Evolutionary conservation across 192 early-diverging fungal species (phyloP).

Genomic region (Coemansia sp.): DNA sequence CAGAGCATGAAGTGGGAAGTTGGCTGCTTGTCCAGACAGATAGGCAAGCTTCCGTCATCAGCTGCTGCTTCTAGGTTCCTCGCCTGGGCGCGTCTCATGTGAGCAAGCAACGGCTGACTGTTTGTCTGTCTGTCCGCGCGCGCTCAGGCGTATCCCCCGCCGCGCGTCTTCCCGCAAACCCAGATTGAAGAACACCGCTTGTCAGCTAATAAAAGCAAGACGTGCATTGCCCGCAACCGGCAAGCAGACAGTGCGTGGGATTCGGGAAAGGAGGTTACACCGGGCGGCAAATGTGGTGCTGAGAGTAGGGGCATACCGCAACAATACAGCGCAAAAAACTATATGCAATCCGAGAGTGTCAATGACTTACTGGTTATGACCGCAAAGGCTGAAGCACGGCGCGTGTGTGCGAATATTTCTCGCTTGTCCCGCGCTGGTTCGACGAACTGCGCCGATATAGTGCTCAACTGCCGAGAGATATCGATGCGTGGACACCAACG

Average conservation of each 20-base stretch:
- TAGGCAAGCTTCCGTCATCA: not conserved
- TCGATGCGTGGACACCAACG: not conserved
- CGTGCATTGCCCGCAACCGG: not conserved
- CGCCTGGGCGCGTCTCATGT: conserved; percentile 3
- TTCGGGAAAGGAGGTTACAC: not conserved
- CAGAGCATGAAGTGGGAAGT: not conserved
- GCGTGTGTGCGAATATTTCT: not conserved
- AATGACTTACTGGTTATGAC: conserved; percentile 10
- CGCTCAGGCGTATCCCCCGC: not conserved
- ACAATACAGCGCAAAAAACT: not conserved
- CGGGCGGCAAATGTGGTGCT: not conserved
- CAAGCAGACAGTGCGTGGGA: not conserved
- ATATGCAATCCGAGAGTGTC: conserved; percentile 4
- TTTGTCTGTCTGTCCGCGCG: not conserved
- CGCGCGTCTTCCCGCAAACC: not conserved
- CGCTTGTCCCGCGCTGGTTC: not conserved
- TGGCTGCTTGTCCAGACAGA: too few relatives aligned
- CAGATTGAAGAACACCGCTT: not conserved
- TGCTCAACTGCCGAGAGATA: not conserved
- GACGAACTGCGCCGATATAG: not conserved
- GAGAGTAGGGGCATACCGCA: conserved; percentile 3
- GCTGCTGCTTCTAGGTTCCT: conserved; percentile 10
- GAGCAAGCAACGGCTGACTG: not conserved
- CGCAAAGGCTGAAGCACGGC: not conserved
- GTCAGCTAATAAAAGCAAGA: conserved; percentile 11